Evolutionary conservation across 2,329 filamentous ascomycete genomes (phyloP), one percentile per base, ranked within the genome.

Genomic region (Microsporum canis): DNA sequence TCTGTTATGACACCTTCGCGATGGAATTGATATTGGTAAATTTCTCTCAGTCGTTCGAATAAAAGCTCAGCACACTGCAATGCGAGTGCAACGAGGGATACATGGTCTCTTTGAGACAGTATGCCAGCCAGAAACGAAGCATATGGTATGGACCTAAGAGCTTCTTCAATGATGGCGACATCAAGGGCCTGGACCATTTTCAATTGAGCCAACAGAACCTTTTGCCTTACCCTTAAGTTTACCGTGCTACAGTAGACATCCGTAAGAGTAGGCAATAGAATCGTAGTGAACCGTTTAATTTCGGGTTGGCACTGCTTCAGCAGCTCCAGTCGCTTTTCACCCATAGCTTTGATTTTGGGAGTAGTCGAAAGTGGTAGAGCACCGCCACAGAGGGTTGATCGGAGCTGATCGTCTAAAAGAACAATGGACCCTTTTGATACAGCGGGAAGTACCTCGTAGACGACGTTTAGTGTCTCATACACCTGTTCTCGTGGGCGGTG

Each of bases 101-200:
- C 83, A 67, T 99, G 91, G 68, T 99, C 95, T 71, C 96, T 88
- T 69, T 99, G 94, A 0, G 92, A 96, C 17, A 99, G 78, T 63
- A 99, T 99, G 0, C 92, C 91, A 1, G 94, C 94, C 34, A 99
- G 76, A 71, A 96, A 96, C 0, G 95, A 99, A 1, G 94, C 91
- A 73, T 97, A 99, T 0, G 94, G 89, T 0, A 99, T 91, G 14
- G 89, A 84, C 31, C 87, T 87, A 34, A 99, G 76, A 6, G 92
- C 88, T 68, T 96, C 92, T 63, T 89, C 82, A 3, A 99, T 82
- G 58, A 99, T 90, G 41, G 82, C 80, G 49, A 84, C 85, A 67
- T 96, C 90, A n/a, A 99, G 77, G 66, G 96, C 96, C 10, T 91
- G 96, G 7, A 99, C 82, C 90, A 99, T 97, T 77, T 97, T 97